Base-by-base conservation (phyloP, 2,329 filamentous ascomycete species). In the Cladosporium sp. region DNA sequence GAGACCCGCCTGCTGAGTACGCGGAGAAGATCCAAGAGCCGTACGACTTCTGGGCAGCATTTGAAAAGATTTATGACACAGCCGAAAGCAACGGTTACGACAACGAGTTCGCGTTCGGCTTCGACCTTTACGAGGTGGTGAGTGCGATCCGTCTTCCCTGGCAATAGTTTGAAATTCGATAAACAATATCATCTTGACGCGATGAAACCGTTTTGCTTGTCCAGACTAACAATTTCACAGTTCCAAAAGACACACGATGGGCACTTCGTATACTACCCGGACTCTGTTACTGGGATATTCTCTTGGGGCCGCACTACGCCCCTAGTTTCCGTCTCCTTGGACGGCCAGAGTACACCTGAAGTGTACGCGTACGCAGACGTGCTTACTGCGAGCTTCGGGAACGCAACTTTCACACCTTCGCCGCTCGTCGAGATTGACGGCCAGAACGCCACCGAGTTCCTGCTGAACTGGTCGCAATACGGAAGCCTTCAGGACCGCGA, bases 191-290 rank as follows among this genome's bases (percentile, higher is more conserved):
- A 28, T 28, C 22, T 28, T 28, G 22, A 28, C 22, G 22, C 22
- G 22, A 28, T 28, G 1, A 4, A 28, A 28, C 22, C 22, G 22
- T 28, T 28, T 28, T 28, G 22, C 22, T 28, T 28, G 22, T 28
- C 7, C 22, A 28, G 7, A 28, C 22, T 28, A 28, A 28, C 22
- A 28, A 28, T 7, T 5, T 28, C 22, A 28, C 7, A 43, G 35
- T 71, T 83, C 34, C 72, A 74, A 19, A 72, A 71, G 1, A 78
- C 80, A 3, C 82, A 86, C 58, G 84, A 88, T 62, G 82, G 83
- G 1, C 85, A 88, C 61, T 82, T 85, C 46, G 68, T 72, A 2
- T 82, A 77, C 61, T 68, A 75, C 11, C 78, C 79, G 2, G 78
- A 82, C 57, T 69, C 76, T 4, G 72, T 83, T 11, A 74, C 73